These are phyloP conservation scores for Pyricularia pennisetigena DNA, from an alignment of 2,329 filamentous ascomycete species.

Conservation along the genomic window DNA sequence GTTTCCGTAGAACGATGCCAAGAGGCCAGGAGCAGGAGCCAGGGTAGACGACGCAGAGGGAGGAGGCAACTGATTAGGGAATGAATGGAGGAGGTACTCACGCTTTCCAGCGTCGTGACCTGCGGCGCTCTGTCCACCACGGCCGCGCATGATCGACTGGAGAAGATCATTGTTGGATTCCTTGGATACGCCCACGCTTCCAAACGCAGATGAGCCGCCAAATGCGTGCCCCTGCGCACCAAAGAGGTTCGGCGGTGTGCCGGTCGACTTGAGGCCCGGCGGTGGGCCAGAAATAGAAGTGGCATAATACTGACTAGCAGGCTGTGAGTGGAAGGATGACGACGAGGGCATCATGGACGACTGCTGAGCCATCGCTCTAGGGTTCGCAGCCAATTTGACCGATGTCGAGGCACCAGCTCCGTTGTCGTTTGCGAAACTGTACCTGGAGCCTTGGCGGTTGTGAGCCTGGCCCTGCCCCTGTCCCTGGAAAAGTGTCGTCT, in stretches of 20 bases:
- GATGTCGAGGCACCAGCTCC: conserved; percentile 48
- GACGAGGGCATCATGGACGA: conserved; percentile 72
- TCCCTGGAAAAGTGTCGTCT: conserved; percentile 41
- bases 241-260: conserved; percentile 92
- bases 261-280: conserved; percentile 88
- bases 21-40: conserved; percentile 82
- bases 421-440: conserved; percentile 72
- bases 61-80: conserved; percentile 71
- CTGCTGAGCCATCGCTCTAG: conserved; percentile 75
- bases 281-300: conserved; percentile 86
- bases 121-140: conserved; percentile 54
- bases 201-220: conserved; percentile 56
- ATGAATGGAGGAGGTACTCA: conserved; percentile 89
- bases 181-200: conserved; percentile 47
- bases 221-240: conserved; percentile 73
- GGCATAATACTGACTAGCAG: conserved; percentile 66
- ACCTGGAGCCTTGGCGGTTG: conserved; percentile 75
- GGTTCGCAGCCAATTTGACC: conserved; percentile 70
- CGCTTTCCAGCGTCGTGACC: conserved; percentile 85
- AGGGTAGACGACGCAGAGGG: conserved; percentile 71
- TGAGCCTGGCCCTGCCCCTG: conserved; percentile 52
- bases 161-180: conserved; percentile 62
- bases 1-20: conserved; percentile 84
- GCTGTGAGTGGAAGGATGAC: conserved; percentile 46
- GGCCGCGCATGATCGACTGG: conserved; percentile 67